Evolutionary conservation across 352 stramenopile species (phyloP).

Genomic region (Globisporangium cystogenes): DNA sequence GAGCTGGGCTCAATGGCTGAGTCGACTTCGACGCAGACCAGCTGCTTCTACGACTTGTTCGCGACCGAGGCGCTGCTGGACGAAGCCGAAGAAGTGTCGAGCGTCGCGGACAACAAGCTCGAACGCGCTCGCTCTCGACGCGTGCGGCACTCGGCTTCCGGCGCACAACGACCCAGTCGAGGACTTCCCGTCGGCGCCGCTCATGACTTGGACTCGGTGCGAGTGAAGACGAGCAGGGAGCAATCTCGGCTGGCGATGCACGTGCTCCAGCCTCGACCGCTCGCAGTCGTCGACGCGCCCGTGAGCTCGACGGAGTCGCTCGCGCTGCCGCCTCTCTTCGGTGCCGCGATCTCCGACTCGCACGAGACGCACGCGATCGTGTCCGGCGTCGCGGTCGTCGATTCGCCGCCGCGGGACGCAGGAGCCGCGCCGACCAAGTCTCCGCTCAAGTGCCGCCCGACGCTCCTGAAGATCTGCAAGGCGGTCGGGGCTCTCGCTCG

Average conservation of each 20-base stretch:
- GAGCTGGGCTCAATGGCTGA: constrained; percentile 34
- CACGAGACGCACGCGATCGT: constrained; percentile 18
- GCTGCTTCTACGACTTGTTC: constrained; percentile 21
- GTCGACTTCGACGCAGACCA: constrained; percentile 51
- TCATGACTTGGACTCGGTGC: not conserved
- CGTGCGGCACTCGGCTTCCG: constrained; percentile 5
- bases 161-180: constrained; percentile 6
- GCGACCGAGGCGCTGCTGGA: not conserved
- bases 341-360: constrained; percentile 23
- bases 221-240: constrained; percentile 2
- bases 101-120: not conserved
- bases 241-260: constrained; percentile 10
- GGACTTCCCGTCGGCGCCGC: constrained; percentile 5
- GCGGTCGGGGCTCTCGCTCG: constrained; percentile 35
- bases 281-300: constrained; percentile 19
- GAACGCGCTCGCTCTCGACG: not conserved
- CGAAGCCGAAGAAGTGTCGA: constrained; percentile 5
- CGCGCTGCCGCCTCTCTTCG: constrained; percentile 21
- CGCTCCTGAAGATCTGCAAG: constrained; percentile 56
- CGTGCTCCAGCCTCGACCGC: constrained; percentile 25
- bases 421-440: constrained; percentile 18
- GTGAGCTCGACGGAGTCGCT: not conserved
- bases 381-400: constrained; percentile 17
- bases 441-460: constrained; percentile 45
- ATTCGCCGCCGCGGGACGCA: not conserved